Base-by-base conservation (phyloP, 2,329 filamentous ascomycete genomes). In the Aspergillus ustus region DNA sequence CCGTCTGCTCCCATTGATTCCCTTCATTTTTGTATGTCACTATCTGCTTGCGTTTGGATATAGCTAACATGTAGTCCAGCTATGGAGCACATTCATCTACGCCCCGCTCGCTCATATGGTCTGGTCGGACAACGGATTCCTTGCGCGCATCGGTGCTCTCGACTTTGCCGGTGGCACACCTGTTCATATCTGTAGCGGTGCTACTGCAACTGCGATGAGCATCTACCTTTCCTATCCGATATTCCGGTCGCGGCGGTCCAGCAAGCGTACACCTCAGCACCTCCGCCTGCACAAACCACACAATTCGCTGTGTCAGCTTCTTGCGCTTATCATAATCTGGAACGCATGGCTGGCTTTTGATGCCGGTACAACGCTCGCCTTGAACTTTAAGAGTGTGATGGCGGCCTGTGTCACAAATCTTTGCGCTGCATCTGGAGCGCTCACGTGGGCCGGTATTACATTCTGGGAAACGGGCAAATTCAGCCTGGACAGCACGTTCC, bases 121-220 rank as follows among this genome's bases (percentile, higher is more conserved):
- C 15, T 83, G 80, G 81, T 73, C 73, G 1, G 80, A 78, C 5
- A 77, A 76, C 7, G 77, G 80, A 7, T 80, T 80, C 58, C 74
- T 81, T 1, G 77, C 78, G 52, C 68, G 75, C 9, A 69, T 82
- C 0, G 80, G 80, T 8, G 80, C 81, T 2, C 70, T 82, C 7
- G 81, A 82, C 63, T 82, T 95, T 72, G 93, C 93, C 22, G 92
- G 93, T 65, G 93, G 93, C 70, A 96, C 92, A 2, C 93, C 93
- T 11, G 78, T 80, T 5, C 78, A 79, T 59, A 73, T 80, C 65
- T 79, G 77, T 67, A 77, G 74, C 34, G 80, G 79, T 13, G 80
- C 81, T 7, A 81, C 80, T 13, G 81, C 74, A 15, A 71, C 69
- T 0, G 70, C 70, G 17, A 70, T 84, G 57, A 82, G 79, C 56